These are phyloP conservation scores for Sistotremastrum suecicum DNA, from an alignment of 768 basidiomycete genomes.

Conservation along the genomic window DNA sequence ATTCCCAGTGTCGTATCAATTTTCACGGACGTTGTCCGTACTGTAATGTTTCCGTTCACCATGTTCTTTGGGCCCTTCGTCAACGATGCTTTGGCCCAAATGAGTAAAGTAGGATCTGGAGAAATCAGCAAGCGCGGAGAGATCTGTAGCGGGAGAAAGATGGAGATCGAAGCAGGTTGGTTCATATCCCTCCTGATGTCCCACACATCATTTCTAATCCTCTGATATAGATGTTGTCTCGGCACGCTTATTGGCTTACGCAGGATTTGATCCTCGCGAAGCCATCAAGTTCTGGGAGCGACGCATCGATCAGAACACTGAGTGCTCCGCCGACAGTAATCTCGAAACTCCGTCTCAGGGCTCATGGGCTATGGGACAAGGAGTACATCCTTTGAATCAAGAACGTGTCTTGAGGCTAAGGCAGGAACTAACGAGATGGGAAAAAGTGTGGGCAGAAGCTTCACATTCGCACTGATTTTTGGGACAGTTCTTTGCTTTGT, in stretches of 20 bases:
- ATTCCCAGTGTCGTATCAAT: conserved; percentile 72
- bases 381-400: conserved; percentile 55
- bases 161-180: conserved; percentile 70
- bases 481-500: no score
- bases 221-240: conserved; percentile 53
- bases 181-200: no score
- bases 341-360: conserved; percentile 20
- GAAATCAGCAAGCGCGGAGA: conserved; percentile 61
- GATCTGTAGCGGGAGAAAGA: conserved; percentile 62
- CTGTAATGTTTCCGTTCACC: conserved; percentile 76
- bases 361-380: conserved; percentile 29
- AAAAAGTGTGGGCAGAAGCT: conserved; percentile 25
- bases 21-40: conserved; percentile 57
- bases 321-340: conserved; percentile 27
- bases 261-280: conserved; percentile 76
- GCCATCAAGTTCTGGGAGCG: conserved; percentile 79
- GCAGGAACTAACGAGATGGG: conserved; percentile 63
- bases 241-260: conserved; percentile 82
- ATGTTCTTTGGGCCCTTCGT: conserved; percentile 92
- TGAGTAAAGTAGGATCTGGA: conserved; percentile 64
- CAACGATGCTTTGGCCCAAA: conserved; percentile 79
- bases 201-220: no score
- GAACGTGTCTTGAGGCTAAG: conserved; percentile 46
- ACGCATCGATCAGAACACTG: conserved; percentile 27
- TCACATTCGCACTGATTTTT: no score